phyloP scores from a whole-genome alignment of 768 basidiomycete genomes.

The Mycena albidolilacea region DNA sequence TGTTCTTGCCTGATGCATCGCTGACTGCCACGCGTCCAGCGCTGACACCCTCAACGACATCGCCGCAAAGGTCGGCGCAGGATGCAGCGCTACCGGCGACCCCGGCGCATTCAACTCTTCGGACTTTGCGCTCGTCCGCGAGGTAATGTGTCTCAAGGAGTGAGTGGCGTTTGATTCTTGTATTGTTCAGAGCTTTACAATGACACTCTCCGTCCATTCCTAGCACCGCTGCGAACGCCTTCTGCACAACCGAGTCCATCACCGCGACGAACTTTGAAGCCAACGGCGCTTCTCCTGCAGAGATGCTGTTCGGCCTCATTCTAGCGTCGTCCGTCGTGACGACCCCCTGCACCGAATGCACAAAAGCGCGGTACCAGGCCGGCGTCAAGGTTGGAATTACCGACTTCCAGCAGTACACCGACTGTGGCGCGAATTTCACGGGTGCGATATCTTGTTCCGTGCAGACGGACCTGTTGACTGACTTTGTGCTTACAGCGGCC shows the following conservation, averaged over 20 bases:
- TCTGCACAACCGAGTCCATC: conserved; percentile 12
- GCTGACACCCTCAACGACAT: conserved; percentile 5
- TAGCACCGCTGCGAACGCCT: conserved; percentile 5
- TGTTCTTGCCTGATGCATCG: background rate
- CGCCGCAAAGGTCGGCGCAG: background rate
- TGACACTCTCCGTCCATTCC: background rate
- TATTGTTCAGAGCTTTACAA: background rate
- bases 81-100: background rate
- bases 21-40: background rate
- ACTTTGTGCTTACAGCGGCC: no score
- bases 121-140: background rate
- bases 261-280: no score
- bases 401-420: no score
- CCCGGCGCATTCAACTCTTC: background rate
- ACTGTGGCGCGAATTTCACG: no score
- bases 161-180: background rate
- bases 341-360: conserved; percentile 6
- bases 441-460: no score
- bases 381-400: no score
- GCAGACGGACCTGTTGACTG: no score
- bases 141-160: conserved; percentile 14
- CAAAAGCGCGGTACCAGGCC: no score
- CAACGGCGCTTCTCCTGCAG: background rate
- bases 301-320: background rate
- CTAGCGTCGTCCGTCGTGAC: background rate